Base-by-base conservation (phyloP, 192 early-diverging fungal genomes). In the Entrophospora sp. region DNA sequence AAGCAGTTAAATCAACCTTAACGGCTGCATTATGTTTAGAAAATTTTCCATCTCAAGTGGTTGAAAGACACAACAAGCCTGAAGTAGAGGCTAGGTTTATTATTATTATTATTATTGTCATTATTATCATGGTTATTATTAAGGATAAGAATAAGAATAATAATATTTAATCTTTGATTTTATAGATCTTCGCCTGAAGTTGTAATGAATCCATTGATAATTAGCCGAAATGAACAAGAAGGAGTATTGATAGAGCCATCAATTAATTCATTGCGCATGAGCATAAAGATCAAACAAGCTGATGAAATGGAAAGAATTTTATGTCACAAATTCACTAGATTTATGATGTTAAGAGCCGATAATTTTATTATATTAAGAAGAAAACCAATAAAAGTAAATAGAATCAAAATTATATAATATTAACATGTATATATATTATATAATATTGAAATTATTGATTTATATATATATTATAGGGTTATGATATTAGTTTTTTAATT, bases 31-130 rank as follows among this genome's bases (percentile, higher is more conserved):
- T 98, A 68, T 98, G 95, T 64, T 77, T 98, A n/a, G 92, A 95
- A 73, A 98, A 96, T 83, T 98, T 98, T 78, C 86, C 91, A n/a
- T 98, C 95, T 34, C 93, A 98, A 70, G 87, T 93, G 5, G 93
- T 93, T 22, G 95, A 98, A 69, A 81, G 94, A 70, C 95, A 98
- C 84, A 98, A 98, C 74, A 94, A 93, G 75, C 95, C 95, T 52
- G 95, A 98, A 77, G 86, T 98, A 12, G 95, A 98, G 73, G 91
- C 90, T 14, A 75, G 81, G 89, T 90, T 79, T 45, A 59, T n/a
- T n/a, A n/a, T n/a, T n/a, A n/a, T n/a, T n/a, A n/a, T n/a, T n/a
- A n/a, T n/a, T n/a, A n/a, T n/a, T n/a, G n/a, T n/a, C n/a, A n/a
- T n/a, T n/a, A n/a, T n/a, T n/a, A n/a, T n/a, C n/a, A n/a, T n/a